Evolutionary conservation across 2,329 filamentous ascomycete genomes (phyloP).

Genomic region (Pseudogymnoascus sp.): DNA sequence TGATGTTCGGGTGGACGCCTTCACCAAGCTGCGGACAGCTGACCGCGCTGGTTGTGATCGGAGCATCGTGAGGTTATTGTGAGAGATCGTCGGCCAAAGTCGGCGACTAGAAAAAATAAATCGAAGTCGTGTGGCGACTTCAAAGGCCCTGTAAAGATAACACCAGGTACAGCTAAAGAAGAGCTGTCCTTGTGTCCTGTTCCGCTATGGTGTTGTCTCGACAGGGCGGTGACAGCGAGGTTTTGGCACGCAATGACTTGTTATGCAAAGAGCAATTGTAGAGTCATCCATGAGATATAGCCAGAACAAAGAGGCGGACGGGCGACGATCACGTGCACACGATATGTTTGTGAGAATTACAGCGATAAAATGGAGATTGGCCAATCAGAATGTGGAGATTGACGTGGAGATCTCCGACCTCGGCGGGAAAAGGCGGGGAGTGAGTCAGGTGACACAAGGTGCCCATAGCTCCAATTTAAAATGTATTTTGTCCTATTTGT

Average conservation of each 20-base stretch:
- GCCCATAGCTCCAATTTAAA: not conserved
- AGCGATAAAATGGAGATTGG: not conserved
- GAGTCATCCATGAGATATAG: conserved; percentile 7
- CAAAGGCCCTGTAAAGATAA: not conserved
- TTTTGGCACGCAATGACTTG: conserved; percentile 4
- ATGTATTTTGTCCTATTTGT: not conserved
- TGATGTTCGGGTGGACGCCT: conserved; percentile 19
- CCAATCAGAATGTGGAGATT: not conserved
- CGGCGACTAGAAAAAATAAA: not conserved
- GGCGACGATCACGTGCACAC: not conserved
- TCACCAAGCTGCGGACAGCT: conserved; percentile 36
- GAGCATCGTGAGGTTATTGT: conserved; percentile 32
- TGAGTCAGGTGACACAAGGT: not conserved
- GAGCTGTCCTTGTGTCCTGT: conserved; percentile 4
- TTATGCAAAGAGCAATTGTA: conserved; percentile 1
- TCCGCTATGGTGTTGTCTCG: conserved; percentile 5
- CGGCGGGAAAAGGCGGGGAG: conserved; percentile 5
- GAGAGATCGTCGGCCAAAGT: conserved; percentile 1
- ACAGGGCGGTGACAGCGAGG: not conserved
- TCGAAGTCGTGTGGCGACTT: not conserved
- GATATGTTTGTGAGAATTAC: conserved; percentile 6
- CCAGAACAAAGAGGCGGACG: not conserved
- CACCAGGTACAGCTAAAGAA: conserved; percentile 5
- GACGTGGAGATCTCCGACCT: conserved; percentile 3
- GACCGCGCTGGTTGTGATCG: conserved; percentile 39